Conservation (phyloP, 202 grass and related monocot genomes). For the Schoenoplectus tabernaemontani region DNA sequence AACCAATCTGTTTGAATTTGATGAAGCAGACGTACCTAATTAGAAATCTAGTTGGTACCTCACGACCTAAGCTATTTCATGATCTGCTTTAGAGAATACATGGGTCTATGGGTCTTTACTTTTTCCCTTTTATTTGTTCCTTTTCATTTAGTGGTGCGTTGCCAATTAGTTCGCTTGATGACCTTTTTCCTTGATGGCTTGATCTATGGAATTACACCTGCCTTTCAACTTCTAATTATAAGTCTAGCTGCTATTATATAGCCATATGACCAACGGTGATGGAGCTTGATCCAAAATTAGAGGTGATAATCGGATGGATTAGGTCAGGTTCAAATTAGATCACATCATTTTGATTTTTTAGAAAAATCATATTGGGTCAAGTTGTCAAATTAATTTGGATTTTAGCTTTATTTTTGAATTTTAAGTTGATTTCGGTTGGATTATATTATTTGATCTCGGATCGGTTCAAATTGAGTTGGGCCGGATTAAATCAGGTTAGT, state of each 20-base stretch:
- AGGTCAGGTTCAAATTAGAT: too few relatives aligned
- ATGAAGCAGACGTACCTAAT: conserved; percentile 11
- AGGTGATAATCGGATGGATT: too few relatives aligned
- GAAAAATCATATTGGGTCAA: too few relatives aligned
- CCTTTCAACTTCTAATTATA: background rate
- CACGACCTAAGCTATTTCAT: background rate
- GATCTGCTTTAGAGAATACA: background rate
- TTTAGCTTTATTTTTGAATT: too few relatives aligned
- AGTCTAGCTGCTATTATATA: background rate
- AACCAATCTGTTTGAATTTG: background rate
- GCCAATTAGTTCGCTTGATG: background rate
- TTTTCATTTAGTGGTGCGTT: background rate
- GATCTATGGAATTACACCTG: background rate
- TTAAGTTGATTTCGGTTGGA: too few relatives aligned
- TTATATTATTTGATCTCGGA: too few relatives aligned
- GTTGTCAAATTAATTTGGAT: too few relatives aligned
- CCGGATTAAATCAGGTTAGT: too few relatives aligned
- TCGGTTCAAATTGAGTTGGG: too few relatives aligned
- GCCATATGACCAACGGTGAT: too few relatives aligned
- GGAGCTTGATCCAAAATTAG: too few relatives aligned
- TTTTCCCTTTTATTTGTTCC: conserved; percentile 2
- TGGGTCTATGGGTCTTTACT: background rate
- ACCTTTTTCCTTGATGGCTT: background rate
- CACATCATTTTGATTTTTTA: too few relatives aligned
- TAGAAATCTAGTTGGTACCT: background rate